Conservation (phyloP, 345 rosid genomes). For the Hibiscus syriacus region DNA sequence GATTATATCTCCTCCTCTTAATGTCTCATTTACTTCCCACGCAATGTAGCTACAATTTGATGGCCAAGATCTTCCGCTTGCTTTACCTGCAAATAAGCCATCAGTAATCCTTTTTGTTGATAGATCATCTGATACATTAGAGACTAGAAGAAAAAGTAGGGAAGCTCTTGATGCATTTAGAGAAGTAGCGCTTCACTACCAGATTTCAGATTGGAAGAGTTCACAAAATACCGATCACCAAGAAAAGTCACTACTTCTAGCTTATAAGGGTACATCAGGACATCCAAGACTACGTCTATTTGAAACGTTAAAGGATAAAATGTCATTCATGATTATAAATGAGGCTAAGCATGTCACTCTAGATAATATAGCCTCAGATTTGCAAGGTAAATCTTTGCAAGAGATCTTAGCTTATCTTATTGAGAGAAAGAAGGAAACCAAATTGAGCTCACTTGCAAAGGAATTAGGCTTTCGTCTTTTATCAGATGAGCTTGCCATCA, state of each 20-base stretch:
- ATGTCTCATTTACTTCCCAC: conserved; percentile 6
- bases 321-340: conserved; percentile 63
- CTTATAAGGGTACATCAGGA: conserved; percentile 26
- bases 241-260: conserved; percentile 29
- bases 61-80: conserved; percentile 39
- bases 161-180: conserved; percentile 61
- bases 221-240: conserved; percentile 24
- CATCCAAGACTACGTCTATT: conserved; percentile 39
- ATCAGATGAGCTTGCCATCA: conserved; percentile 62
- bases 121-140: conserved; percentile 52
- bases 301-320: conserved; percentile 41
- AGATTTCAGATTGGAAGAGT: conserved; percentile 21
- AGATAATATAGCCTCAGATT: conserved; percentile 41
- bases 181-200: conserved; percentile 48
- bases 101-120: conserved; percentile 81
- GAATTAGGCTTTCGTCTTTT: conserved; percentile 78
- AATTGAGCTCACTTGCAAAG: conserved; percentile 72
- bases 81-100: conserved; percentile 53
- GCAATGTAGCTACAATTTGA: conserved; percentile 54
- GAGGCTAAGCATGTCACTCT: conserved; percentile 49
- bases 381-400: conserved; percentile 63
- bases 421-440: conserved; percentile 53
- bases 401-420: conserved; percentile 58
- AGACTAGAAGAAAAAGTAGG: conserved; percentile 49
- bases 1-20: background rate